Evolutionary conservation across 352 stramenopile species (phyloP), one percentile per base, ranked within the genome.

Genomic region (Phytophthora multivora): DNA sequence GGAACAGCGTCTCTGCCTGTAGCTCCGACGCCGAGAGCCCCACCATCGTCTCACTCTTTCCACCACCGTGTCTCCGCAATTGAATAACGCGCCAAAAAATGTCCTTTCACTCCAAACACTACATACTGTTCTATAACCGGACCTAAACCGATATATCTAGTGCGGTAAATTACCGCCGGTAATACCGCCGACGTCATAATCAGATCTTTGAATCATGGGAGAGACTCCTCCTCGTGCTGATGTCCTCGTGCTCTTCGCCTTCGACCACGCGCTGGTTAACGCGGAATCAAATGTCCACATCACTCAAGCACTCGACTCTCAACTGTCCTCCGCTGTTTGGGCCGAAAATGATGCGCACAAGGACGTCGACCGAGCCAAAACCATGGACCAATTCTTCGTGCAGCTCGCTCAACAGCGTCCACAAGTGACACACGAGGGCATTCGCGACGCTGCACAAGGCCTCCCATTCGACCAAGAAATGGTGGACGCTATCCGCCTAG

Each of bases 1-100:
- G 67, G 31, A 77, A 88, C 41, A 92, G 78, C 66, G 61, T 77
- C 72, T 92, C 83, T 3, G 61, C 56, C 19, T 59, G 62, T 3
- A 92, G 74, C 57, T 92, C 77, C 41, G 71, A 78, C 18, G 75
- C 75, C 38, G 80, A 75, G 28, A 92, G 79, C 49, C 70, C 64
- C 26, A 73, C 73, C 50, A 70, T 69, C 39, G 49, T 59, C 48
- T 43, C 35, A 21, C 31, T 26, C 41, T 21, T 51, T 40, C 49
- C 45, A 59, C 62, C 36, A 46, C 42, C 25, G 30, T 12, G 30
- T 36, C 31, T 50, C 4, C 6, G 19, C 1, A 33, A 23, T 26
- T 23, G 13, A 45, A n/a, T 62, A 23, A 45, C 31, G 48, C 48
- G 48, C 48, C 33, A 53, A 43, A 30, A 53, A 43, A 45, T 54